Conservation (phyloP, 345 rosid species). For the Populus pruinosa region DNA sequence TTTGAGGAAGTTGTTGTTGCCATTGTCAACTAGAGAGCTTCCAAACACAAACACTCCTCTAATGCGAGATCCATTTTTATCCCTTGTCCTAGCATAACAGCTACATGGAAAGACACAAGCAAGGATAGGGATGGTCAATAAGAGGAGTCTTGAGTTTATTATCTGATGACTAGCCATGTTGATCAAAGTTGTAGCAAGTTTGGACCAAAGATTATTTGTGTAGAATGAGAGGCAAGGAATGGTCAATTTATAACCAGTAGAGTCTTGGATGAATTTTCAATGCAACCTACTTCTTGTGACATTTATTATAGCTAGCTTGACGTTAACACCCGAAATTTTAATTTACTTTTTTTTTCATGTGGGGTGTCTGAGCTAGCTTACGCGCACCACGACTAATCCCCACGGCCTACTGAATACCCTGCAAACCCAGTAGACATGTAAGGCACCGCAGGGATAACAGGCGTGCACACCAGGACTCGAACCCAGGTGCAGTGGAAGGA, state of each 20-base stretch:
- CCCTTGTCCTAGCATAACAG: neutral
- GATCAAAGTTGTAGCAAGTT: neutral
- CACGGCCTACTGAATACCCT: too few species aligned
- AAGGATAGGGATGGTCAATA: conserved; percentile 12
- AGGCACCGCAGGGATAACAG: too few species aligned
- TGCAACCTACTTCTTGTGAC: too few species aligned
- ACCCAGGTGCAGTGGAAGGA: too few species aligned
- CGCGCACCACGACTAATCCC: too few species aligned
- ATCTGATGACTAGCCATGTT: neutral
- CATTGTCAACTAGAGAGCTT: conserved; percentile 63
- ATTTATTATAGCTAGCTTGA: too few species aligned
- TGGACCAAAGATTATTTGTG: neutral
- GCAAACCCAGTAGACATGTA: too few species aligned
- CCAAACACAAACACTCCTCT: conserved; percentile 68
- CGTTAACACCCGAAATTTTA: too few species aligned
- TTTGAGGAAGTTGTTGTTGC: conserved; percentile 57
- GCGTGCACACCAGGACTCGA: too few species aligned
- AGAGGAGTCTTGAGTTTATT: neutral
- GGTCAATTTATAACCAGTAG: neutral
- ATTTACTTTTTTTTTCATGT: too few species aligned
- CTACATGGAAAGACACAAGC: conserved; percentile 4
- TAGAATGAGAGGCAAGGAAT: neutral
- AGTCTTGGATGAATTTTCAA: too few species aligned
- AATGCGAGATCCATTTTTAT: neutral
- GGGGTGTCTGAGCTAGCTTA: fast-evolving